Conservation (phyloP, 1,139 yeast species). For the Arxiozyma heterogenica region DNA sequence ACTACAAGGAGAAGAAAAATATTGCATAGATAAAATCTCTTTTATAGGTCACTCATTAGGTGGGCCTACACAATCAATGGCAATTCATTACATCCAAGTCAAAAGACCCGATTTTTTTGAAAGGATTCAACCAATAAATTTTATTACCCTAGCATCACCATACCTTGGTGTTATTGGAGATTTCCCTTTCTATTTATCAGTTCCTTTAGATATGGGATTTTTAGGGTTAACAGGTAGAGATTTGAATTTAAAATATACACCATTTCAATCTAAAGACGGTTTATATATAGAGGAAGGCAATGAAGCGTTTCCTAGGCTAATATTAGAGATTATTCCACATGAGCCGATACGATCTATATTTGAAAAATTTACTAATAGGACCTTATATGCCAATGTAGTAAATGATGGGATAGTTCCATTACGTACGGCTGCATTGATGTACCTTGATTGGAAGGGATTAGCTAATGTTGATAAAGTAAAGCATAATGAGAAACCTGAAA, state of each 20-base stretch:
- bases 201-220: conserved; percentile 54
- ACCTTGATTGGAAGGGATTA: conserved; percentile 51
- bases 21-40: conserved; percentile 42
- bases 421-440: conserved; percentile 48
- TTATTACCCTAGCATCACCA: conserved; percentile 53
- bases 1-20: conserved; percentile 21
- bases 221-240: conserved; percentile 60
- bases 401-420: conserved; percentile 58
- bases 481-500: conserved; percentile 11
- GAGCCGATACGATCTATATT: conserved; percentile 41
- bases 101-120: conserved; percentile 48
- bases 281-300: conserved; percentile 10
- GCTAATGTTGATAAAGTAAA: conserved; percentile 40
- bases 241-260: conserved; percentile 38
- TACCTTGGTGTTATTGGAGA: conserved; percentile 54
- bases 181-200: conserved; percentile 47
- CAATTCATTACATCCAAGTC: conserved; percentile 43
- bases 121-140: conserved; percentile 44
- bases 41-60: conserved; percentile 62
- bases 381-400: conserved; percentile 47
- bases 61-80: conserved; percentile 57
- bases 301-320: conserved; percentile 32
- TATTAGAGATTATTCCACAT: conserved; percentile 44
- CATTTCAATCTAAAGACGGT: conserved; percentile 21
- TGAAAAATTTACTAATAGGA: conserved; percentile 41